Evolutionary conservation across 495 filamentous ascomycete genomes (phyloP), one percentile per base, ranked within the genome.

Genomic region (Tuber melanosporum): DNA sequence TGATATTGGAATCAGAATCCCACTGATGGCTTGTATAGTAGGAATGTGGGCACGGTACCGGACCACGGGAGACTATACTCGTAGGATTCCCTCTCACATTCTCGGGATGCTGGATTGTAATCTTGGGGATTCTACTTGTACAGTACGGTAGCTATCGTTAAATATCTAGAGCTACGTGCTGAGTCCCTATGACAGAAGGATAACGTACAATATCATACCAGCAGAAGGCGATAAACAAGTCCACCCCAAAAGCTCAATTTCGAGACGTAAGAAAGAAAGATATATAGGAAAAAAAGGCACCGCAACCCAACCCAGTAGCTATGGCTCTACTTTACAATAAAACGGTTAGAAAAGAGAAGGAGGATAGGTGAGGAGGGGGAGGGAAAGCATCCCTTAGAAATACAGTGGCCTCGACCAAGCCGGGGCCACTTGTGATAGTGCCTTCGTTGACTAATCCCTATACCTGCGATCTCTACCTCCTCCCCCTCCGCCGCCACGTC

Each of bases 381-480:
- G 14, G 57, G 12, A 66, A 66, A 66, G n/a, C 26, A 32, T 66
- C 57, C 12, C 26, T 66, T 66, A 32, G 57, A 32, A 66, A 32
- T 66, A 32, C 57, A 66, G 57, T 12, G 57, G 32, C 57, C 57
- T 32, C 57, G 14, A 66, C 57, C 26, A 15, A 12, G 57, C 57
- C 26, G 22, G 52, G 52, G n/a, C n/a, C 52, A 62, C n/a, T 3
- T 10, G 46, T 26, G n/a, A 36, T 45, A 36, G 39, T 32, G 32
- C 22, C 2, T 71, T 39, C 70, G 39, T 26, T 41, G 39, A 15
- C 44, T 80, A 81, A 43, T 81, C 79, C 22, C 79, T 62, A 72
- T 81, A 80, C 45, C 78, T 74, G 20, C 44, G 44, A 71, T 71
- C 70, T 70, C 79, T 74, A 26, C 78, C 62, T 2, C 45, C 74